Evolutionary conservation across 2,329 filamentous ascomycete species (phyloP), one percentile per base, ranked within the genome.

Genomic region (Pseudopithomyces chartarum): DNA sequence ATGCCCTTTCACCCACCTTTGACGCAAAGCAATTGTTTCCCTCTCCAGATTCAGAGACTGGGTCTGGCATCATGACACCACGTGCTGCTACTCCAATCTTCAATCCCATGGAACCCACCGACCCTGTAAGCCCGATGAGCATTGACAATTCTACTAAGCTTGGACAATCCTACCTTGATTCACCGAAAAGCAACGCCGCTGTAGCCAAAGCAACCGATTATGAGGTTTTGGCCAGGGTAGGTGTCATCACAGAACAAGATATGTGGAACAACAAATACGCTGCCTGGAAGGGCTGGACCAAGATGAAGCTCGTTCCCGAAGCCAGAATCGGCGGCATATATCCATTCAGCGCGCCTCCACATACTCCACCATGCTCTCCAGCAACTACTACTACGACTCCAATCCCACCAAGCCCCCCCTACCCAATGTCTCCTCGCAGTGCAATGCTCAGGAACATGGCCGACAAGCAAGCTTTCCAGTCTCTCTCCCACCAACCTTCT

Each of bases 1-100:
- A 53, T 7, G 67, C 71, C 5, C 49, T 70, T 1, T 73, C 72
- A 2, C 73, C 73, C 11, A 71, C 72, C 1, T 20, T 47, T 11
- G 59, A 57, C n/a, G 70, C 73, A 11, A 70, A 66, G 32, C 57
- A 60, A 6, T 23, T 62, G n/a, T 74, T 61, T 38, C 70, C 70
- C 7, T 71, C 66, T 17, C 72, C 73, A 11, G 53, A 47, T 7
- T 68, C 65, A 6, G 64, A 67, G 8, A 29, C 20, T 19, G 62
- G 55, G 48, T 65, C 60, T 32, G 46, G 45, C 6, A 20, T 32
- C 38, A 38, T 33, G 12, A 67, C 61, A 7, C 55, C 63, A 3
- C 61, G 51, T 12, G 12, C 47, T 46, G 17, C 38, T 8, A 68
- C 58, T 36, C 61, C 65, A 15, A 46, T 47, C 11, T 33, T 61